A percentile compares a stretch with the other conserved stretches of the same genome.
These are phyloP conservation scores for Gaeumannomyces sp. DNA, from an alignment of 2,329 filamentous ascomycete species.

Conservation along the genomic window DNA sequence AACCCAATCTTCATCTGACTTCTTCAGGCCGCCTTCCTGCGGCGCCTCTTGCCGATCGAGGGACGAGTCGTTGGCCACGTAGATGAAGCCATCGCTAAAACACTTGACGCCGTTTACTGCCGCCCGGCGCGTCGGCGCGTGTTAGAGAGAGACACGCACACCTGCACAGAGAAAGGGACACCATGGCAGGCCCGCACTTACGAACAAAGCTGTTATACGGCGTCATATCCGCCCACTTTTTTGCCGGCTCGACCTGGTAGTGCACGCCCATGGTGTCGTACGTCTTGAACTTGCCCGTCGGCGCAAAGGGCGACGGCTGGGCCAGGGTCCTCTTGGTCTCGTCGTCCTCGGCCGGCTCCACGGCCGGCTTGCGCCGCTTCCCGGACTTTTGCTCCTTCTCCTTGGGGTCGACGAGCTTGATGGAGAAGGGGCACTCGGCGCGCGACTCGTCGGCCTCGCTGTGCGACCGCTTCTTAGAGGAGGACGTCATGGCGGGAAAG, in stretches of 20 bases:
- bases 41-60: constrained; percentile 45
- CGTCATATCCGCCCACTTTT: constrained; percentile 53
- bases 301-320: constrained; percentile 49
- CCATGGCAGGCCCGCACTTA: constrained; percentile 32
- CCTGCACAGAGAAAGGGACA: not conserved
- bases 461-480: constrained; percentile 46
- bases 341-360: constrained; percentile 38
- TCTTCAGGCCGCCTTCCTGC: constrained; percentile 22
- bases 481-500: constrained; percentile 28
- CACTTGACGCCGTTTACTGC: constrained; percentile 53
- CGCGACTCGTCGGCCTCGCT: constrained; percentile 41
- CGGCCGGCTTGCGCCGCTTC: constrained; percentile 37
- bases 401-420: constrained; percentile 40
- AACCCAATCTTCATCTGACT: constrained; percentile 60
- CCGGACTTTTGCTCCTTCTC: constrained; percentile 39
- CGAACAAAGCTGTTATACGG: constrained; percentile 56
- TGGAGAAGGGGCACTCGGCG: constrained; percentile 50
- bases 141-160: not conserved
- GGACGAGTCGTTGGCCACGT: constrained; percentile 51
- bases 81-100: constrained; percentile 52
- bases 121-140: not conserved
- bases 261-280: constrained; percentile 48
- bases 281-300: constrained; percentile 47
- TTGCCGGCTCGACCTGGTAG: constrained; percentile 46
- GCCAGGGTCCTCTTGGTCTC: constrained; percentile 36